Percentiles rank a stretch among this genome's conserved stretches.
Conservation (phyloP, 768 basidiomycete species). For the Leccinum subgranulosum region DNA sequence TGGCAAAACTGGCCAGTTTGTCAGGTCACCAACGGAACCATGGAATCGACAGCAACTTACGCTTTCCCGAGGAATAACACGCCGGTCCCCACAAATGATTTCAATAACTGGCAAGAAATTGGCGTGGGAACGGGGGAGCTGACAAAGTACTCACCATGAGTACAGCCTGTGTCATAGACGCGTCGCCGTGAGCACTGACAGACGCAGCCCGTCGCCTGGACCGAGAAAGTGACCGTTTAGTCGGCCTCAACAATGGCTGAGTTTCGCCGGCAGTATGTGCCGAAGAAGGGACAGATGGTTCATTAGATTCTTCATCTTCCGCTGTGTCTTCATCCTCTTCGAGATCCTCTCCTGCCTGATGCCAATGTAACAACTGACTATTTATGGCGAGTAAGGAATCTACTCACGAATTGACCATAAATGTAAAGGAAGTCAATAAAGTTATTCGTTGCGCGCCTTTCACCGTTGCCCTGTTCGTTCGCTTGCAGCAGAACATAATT, state of each 20-base stretch:
- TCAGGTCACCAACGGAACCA: slow-evolving; percentile 6
- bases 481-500: slow-evolving; percentile 80
- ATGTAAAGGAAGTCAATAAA: slow-evolving; percentile 94
- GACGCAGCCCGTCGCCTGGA: slow-evolving; percentile 54
- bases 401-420: slow-evolving; percentile 92
- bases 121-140: background rate
- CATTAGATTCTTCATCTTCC: slow-evolving; percentile 52
- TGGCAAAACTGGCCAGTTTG: slow-evolving; percentile 67
- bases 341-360: slow-evolving; percentile 85
- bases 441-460: slow-evolving; percentile 67
- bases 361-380: slow-evolving; percentile 2
- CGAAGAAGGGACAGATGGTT: slow-evolving; percentile 16
- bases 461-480: slow-evolving; percentile 59
- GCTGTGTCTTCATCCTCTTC: slow-evolving; percentile 79
- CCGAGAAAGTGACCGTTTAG: slow-evolving; percentile 45
- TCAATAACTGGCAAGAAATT: slow-evolving; percentile 60
- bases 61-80: slow-evolving; percentile 95
- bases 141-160: slow-evolving; percentile 66
- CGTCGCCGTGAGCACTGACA: slow-evolving; percentile 72
- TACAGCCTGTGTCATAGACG: slow-evolving; percentile 86
- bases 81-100: slow-evolving; percentile 94
- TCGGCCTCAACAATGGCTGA: slow-evolving; percentile 51
- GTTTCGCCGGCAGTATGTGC: slow-evolving; percentile 38
- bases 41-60: slow-evolving; percentile 35
- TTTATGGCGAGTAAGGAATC: background rate